These are phyloP conservation scores for Helichrysum umbraculigerum DNA, from an alignment of 129 eudicot species.

Conservation along the genomic window DNA sequence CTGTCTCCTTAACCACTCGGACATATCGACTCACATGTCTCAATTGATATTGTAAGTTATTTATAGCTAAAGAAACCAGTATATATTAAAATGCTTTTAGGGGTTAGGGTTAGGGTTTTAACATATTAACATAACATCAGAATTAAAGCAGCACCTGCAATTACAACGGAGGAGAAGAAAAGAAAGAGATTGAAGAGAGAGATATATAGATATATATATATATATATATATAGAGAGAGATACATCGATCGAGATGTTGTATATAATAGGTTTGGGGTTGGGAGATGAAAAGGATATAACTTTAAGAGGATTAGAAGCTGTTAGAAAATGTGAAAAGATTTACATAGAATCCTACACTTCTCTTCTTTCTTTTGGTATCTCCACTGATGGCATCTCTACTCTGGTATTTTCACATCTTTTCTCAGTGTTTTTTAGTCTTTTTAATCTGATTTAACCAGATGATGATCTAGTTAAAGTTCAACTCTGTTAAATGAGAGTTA, in stretches of 20 bases:
- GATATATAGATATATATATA: not conserved
- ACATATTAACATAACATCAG: not conserved
- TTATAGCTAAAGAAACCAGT: not conserved
- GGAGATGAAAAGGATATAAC: conserved; percentile 91
- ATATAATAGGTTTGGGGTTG: conserved; percentile 78
- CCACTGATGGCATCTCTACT: conserved; percentile 64
- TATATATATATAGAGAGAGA: too few relatives aligned
- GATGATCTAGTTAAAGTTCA: not conserved
- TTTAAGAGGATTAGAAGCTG: conserved; percentile 79
- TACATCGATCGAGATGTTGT: conserved; percentile 45
- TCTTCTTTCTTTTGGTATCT: conserved; percentile 86
- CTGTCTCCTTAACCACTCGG: conserved; percentile 99
- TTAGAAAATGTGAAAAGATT: conserved; percentile 55
- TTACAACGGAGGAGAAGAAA: not conserved
- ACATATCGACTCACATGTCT: conserved; percentile 66
- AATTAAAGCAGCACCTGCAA: not conserved
- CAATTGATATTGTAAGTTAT: too few relatives aligned
- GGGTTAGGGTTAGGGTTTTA: conserved; percentile 3
- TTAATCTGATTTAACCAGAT: not conserved
- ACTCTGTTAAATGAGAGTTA: not conserved
- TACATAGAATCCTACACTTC: conserved; percentile 93
- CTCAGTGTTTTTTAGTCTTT: not conserved
- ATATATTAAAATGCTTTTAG: not conserved
- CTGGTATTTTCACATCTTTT: conserved; percentile 40
- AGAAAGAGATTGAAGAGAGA: not conserved